Evolutionary conservation across 2,329 filamentous ascomycete species (phyloP).

Genomic region (Alternaria novae-zelandiae): DNA sequence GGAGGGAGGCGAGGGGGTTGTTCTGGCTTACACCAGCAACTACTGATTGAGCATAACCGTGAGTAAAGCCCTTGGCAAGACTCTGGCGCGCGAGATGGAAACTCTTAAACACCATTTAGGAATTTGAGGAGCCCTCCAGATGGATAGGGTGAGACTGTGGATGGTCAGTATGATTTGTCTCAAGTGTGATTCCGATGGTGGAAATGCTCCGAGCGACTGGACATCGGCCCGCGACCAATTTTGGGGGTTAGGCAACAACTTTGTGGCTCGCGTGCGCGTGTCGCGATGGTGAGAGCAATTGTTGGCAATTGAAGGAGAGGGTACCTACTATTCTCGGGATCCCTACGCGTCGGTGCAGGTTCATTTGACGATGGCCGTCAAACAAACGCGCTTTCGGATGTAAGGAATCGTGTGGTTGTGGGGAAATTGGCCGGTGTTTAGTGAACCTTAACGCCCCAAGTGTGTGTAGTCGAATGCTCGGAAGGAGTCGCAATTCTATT

Average conservation of each 20-base stretch:
- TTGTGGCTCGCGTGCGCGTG: constrained; percentile 18
- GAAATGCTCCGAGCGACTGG: constrained; percentile 20
- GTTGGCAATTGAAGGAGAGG: not conserved
- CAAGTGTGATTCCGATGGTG: constrained; percentile 18
- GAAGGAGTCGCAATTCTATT: constrained; percentile 14
- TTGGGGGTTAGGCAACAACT: constrained; percentile 26
- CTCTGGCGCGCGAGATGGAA: constrained; percentile 92
- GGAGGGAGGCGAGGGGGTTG: constrained; percentile 61
- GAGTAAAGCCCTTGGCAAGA: constrained; percentile 94
- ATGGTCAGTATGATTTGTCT: constrained; percentile 21
- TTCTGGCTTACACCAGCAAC: constrained; percentile 81
- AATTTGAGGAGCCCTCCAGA: constrained; percentile 68
- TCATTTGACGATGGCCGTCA: constrained; percentile 98
- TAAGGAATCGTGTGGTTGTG: constrained; percentile 22
- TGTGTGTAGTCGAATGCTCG: constrained; percentile 12
- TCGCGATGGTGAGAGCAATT: constrained; percentile 5
- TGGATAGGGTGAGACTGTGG: constrained; percentile 56
- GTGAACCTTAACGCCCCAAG: constrained; percentile 20
- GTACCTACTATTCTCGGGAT: constrained; percentile 67
- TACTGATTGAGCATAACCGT: constrained; percentile 97
- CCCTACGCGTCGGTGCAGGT: constrained; percentile 78
- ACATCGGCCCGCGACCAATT: constrained; percentile 11
- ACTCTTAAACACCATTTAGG: constrained; percentile 87
- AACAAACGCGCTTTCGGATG: constrained; percentile 76
- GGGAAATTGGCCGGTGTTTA: constrained; percentile 20